phyloP scores from a whole-genome alignment of 257 asterid genomes.

The Jasminum sambac region DNA sequence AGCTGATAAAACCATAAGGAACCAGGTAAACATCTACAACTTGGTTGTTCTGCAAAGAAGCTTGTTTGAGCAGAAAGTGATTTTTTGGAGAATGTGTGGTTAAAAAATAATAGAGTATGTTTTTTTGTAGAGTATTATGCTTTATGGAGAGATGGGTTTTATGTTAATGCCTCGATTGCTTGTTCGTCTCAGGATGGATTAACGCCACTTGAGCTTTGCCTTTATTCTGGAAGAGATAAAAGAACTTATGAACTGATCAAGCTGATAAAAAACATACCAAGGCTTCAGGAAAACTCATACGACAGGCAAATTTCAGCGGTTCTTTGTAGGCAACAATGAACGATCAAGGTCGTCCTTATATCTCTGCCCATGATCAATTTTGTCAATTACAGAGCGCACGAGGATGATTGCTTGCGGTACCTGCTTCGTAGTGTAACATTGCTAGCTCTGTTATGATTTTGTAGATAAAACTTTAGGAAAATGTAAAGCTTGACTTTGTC shows the following conservation, averaged over 20 bases:
- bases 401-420: background rate
- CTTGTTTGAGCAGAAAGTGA: too few relatives aligned
- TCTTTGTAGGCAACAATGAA: background rate
- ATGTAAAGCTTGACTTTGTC: background rate
- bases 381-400: background rate
- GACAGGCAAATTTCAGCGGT: background rate
- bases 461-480: background rate
- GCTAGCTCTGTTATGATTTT: background rate
- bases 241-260: conserved; percentile 74
- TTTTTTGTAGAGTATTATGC: too few relatives aligned
- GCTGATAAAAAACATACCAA: conserved; percentile 49
- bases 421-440: background rate
- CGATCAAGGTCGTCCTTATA: background rate
- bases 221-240: conserved; percentile 59
- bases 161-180: background rate
- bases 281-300: background rate
- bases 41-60: background rate
- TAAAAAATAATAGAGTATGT: too few relatives aligned
- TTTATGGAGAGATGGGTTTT: too few relatives aligned
- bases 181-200: conserved; percentile 61
- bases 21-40: conserved; percentile 45
- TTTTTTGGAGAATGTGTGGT: too few relatives aligned
- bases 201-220: conserved; percentile 69
- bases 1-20: conserved; percentile 69
- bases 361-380: background rate